These are phyloP conservation scores for Halophytophthora polymorphica DNA, from an alignment of 352 stramenopile species.

Conservation along the genomic window DNA sequence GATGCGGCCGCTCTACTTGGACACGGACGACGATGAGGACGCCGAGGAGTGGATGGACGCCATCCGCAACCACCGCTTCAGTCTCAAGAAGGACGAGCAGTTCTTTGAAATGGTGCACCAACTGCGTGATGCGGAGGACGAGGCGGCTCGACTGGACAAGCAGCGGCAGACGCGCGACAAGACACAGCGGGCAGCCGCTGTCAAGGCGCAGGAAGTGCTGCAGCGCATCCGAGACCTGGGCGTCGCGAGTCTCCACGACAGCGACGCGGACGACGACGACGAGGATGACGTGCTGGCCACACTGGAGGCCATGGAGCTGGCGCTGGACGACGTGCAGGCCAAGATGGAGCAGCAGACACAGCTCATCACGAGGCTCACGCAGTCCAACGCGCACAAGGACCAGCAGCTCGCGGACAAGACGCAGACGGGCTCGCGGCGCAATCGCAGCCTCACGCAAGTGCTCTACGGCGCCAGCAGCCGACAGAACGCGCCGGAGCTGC, in stretches of 20 bases:
- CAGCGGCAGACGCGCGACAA: constrained; percentile 26
- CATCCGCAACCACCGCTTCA: constrained; percentile 65
- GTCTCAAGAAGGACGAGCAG: constrained; percentile 41
- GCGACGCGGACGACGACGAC: constrained; percentile 22
- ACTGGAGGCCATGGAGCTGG: constrained; percentile 44
- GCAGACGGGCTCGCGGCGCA: constrained; percentile 11
- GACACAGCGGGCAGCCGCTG: constrained; percentile 9
- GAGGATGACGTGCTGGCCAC: constrained; percentile 34
- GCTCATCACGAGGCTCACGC: constrained; percentile 30
- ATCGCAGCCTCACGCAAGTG: constrained; percentile 25
- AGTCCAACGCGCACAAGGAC: constrained; percentile 25
- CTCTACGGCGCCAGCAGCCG: constrained; percentile 24
- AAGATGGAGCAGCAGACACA: constrained; percentile 50
- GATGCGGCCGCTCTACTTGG: constrained; percentile 67
- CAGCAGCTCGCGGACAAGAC: constrained; percentile 18
- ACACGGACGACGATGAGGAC: constrained; percentile 47
- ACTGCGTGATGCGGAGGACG: constrained; percentile 34
- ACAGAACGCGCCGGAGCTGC: constrained; percentile 15
- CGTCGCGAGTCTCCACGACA: constrained; percentile 19
- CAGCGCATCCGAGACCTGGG: constrained; percentile 27
- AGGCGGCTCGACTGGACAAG: constrained; percentile 27
- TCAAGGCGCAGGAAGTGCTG: constrained; percentile 30
- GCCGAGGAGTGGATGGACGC: constrained; percentile 69
- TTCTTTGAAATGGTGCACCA: constrained; percentile 32
- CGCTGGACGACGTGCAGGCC: constrained; percentile 52